Conservation (phyloP, 352 stramenopile genomes). For the Phytophthora hybrid region DNA sequence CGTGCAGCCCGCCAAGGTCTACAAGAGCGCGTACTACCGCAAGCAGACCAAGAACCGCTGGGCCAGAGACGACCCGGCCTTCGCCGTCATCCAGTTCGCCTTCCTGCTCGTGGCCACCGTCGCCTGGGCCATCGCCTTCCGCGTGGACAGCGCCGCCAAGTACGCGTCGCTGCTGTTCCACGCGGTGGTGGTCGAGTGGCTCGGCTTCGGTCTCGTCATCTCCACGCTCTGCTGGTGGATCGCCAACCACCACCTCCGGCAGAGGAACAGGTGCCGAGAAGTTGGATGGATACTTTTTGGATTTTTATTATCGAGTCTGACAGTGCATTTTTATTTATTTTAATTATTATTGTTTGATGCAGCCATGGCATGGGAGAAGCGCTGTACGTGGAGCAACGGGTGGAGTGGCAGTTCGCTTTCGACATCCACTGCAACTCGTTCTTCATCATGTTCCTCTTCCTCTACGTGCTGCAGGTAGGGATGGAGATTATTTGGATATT, state of each 20-base stretch:
- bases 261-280: slow-evolving; percentile 58
- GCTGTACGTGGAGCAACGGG: slow-evolving; percentile 95
- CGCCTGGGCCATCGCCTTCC: slow-evolving; percentile 85
- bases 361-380: slow-evolving; percentile 78
- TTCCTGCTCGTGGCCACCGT: slow-evolving; percentile 90
- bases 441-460: slow-evolving; percentile 96
- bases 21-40: slow-evolving; percentile 89
- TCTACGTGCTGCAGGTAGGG: slow-evolving; percentile 93
- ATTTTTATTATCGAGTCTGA: background rate
- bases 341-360: background rate
- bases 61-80: slow-evolving; percentile 97
- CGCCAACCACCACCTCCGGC: slow-evolving; percentile 74
- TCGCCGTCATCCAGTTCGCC: slow-evolving; percentile 95
- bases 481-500: background rate
- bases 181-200: slow-evolving; percentile 84
- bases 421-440: slow-evolving; percentile 99
- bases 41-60: slow-evolving; percentile 99
- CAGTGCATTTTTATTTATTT: background rate
- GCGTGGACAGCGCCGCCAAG: slow-evolving; percentile 54
- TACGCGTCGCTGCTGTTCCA: slow-evolving; percentile 80
- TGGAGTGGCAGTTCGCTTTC: slow-evolving; percentile 99
- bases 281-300: slow-evolving; percentile 17
- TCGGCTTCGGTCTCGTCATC: slow-evolving; percentile 76
- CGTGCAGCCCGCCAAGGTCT: slow-evolving; percentile 86
- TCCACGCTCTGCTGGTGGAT: slow-evolving; percentile 79